Evolutionary conservation across 129 eudicot species (phyloP).

Genomic region (Apium graveolens): DNA sequence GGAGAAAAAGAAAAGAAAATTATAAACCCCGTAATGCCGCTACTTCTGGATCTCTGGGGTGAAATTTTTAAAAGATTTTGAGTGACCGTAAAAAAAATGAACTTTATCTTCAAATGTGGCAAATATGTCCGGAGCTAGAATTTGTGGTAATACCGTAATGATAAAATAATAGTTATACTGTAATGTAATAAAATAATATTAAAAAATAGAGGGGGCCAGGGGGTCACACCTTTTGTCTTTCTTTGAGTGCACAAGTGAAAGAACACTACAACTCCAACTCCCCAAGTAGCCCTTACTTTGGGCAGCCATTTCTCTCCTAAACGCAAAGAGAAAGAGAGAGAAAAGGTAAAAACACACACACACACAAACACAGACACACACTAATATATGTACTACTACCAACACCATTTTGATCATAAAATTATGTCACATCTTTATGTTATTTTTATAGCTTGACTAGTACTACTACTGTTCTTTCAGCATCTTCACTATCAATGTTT

Average conservation of each 20-base stretch:
- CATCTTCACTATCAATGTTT: not conserved
- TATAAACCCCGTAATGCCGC: no score
- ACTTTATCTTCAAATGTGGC: no score
- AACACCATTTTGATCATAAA: no score
- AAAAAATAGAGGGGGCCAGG: not conserved
- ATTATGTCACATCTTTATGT: not conserved
- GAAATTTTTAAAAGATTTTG: no score
- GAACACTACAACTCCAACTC: not conserved
- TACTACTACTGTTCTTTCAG: not conserved
- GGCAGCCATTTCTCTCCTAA: not conserved
- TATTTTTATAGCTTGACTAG: not conserved
- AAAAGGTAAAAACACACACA: not conserved
- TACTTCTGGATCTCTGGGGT: no score
- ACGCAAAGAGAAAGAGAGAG: not conserved
- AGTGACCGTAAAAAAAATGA: no score
- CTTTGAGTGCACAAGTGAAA: constrained; percentile 6
- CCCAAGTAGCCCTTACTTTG: not conserved
- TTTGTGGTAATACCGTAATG: no score
- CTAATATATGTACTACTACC: no score
- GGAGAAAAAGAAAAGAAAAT: no score
- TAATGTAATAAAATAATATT: not conserved
- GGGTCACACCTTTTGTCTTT: constrained; percentile 2
- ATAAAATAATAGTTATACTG: not conserved
- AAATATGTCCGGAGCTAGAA: no score
- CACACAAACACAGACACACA: not conserved